Conservation (phyloP, 2,329 filamentous ascomycete genomes). For the Onygenales sp. region DNA sequence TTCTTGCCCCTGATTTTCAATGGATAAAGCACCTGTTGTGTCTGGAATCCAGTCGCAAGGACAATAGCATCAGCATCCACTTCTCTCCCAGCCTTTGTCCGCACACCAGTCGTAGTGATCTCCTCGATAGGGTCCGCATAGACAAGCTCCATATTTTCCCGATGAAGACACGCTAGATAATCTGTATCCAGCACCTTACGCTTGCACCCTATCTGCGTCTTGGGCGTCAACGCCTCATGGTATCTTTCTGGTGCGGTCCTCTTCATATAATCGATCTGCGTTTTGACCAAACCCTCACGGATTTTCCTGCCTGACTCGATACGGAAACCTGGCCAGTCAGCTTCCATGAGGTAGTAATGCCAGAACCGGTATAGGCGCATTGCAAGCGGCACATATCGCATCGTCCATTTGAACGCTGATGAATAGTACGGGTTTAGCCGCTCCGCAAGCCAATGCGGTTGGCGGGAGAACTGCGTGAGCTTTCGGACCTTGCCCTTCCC, state of each 20-base stretch:
- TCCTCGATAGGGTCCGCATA: slow-evolving; percentile 30
- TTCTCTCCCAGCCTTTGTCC: slow-evolving; percentile 28
- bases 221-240: slow-evolving; percentile 35
- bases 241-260: slow-evolving; percentile 35
- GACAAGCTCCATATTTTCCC: slow-evolving; percentile 33
- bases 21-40: slow-evolving; percentile 37
- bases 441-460: slow-evolving; percentile 42
- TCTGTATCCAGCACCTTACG: slow-evolving; percentile 40
- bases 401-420: slow-evolving; percentile 30
- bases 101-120: slow-evolving; percentile 30
- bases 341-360: slow-evolving; percentile 36
- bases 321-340: slow-evolving; percentile 34
- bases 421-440: slow-evolving; percentile 36
- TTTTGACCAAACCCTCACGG: slow-evolving; percentile 26
- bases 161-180: slow-evolving; percentile 36
- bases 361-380: slow-evolving; percentile 37
- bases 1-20: slow-evolving; percentile 38
- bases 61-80: slow-evolving; percentile 39
- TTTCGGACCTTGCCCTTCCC: slow-evolving; percentile 26
- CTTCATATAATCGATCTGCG: slow-evolving; percentile 35
- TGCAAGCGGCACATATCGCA: slow-evolving; percentile 37
- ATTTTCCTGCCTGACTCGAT: slow-evolving; percentile 28
- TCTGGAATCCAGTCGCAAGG: slow-evolving; percentile 42
- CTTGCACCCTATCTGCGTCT: slow-evolving; percentile 40
- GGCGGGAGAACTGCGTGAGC: slow-evolving; percentile 41